Percentiles rank a stretch among this genome's conserved stretches.
These are phyloP conservation scores for Penicillium odoratum DNA, from an alignment of 495 filamentous ascomycete species.

Conservation along the genomic window DNA sequence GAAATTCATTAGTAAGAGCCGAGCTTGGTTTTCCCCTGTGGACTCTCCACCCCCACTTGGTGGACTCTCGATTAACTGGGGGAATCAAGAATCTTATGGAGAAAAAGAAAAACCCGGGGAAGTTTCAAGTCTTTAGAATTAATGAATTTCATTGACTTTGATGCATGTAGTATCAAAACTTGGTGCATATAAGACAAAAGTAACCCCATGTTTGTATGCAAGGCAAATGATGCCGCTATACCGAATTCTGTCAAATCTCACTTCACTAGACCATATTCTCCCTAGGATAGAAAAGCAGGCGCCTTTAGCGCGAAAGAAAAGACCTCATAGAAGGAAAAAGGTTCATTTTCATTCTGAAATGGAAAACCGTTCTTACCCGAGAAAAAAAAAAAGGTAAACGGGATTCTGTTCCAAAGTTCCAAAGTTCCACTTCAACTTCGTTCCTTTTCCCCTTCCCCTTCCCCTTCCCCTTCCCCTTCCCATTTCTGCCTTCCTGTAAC, in stretches of 20 bases:
- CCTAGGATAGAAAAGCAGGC: slow-evolving; percentile 4
- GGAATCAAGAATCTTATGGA: background rate
- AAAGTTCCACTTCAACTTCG: background rate
- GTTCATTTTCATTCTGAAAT: background rate
- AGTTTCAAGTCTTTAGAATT: background rate
- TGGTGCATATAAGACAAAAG: no score
- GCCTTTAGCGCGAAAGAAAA: slow-evolving; percentile 19
- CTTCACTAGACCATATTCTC: background rate
- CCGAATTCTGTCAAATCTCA: background rate
- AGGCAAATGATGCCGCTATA: background rate
- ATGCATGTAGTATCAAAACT: no score
- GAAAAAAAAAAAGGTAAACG: background rate
- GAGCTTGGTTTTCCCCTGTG: background rate
- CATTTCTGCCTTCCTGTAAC: background rate
- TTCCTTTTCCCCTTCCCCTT: background rate
- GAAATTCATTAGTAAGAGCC: background rate
- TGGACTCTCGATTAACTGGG: background rate
- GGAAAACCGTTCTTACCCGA: slow-evolving; percentile 16
- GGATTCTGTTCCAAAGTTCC: background rate
- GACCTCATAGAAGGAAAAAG: background rate
- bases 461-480: background rate
- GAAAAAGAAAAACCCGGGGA: background rate
- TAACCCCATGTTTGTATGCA: no score
- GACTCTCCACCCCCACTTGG: background rate
- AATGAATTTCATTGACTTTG: no score